phyloP scores from a whole-genome alignment of 2,329 filamentous ascomycete species.

The Sarocladium brachiariae region DNA sequence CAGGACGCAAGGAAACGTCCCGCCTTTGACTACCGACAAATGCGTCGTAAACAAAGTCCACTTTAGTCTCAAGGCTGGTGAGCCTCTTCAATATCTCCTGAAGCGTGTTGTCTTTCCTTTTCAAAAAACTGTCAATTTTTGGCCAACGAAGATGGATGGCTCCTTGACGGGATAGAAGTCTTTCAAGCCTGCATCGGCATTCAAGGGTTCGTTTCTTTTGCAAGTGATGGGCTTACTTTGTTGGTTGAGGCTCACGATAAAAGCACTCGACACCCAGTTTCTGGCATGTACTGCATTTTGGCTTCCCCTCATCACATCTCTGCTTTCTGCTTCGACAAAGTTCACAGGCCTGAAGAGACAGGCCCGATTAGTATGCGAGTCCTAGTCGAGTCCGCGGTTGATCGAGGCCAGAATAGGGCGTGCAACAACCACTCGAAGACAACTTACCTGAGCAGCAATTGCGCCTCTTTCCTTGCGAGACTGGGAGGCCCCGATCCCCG shows the following conservation, averaged over 20 bases:
- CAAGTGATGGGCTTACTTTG: constrained; percentile 44
- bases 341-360: constrained; percentile 56
- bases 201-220: too few relatives aligned
- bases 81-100: constrained; percentile 53
- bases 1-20: background rate
- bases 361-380: too few relatives aligned
- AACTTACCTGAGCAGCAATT: constrained; percentile 31
- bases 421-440: too few relatives aligned
- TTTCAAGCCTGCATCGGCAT: background rate
- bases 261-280: constrained; percentile 51
- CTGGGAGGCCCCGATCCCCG: constrained; percentile 24
- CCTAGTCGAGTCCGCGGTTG: too few relatives aligned
- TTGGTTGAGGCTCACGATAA: constrained; percentile 54
- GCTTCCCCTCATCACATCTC: constrained; percentile 56
- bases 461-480: constrained; percentile 32
- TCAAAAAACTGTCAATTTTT: background rate
- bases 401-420: too few relatives aligned
- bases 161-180: background rate
- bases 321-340: constrained; percentile 55
- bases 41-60: constrained; percentile 33
- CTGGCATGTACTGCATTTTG: constrained; percentile 53
- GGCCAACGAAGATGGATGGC: background rate
- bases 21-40: constrained; percentile 13
- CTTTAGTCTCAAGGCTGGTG: constrained; percentile 47
- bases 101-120: constrained; percentile 56